These are phyloP conservation scores for Didymosphaeria variabile DNA, from an alignment of 2,329 filamentous ascomycete genomes.

Conservation along the genomic window DNA sequence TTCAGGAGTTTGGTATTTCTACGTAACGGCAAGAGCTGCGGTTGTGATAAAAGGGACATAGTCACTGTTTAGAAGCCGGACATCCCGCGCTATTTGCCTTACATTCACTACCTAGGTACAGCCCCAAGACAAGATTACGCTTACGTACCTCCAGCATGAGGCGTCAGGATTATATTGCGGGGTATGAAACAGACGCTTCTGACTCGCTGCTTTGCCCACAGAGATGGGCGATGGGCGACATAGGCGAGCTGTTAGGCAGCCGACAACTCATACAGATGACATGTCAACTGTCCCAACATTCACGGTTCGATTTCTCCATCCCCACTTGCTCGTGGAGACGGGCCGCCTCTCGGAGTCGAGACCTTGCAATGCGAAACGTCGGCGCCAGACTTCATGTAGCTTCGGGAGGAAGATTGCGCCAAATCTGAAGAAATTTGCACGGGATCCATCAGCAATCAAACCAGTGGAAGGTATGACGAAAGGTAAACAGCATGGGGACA, in stretches of 20 bases:
- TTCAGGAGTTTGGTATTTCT: background rate
- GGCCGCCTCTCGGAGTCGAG: background rate
- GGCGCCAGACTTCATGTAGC: slow-evolving; percentile 4
- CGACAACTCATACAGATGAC: background rate
- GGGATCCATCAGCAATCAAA: slow-evolving; percentile 12
- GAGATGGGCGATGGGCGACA: background rate
- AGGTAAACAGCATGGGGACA: background rate
- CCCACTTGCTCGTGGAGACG: background rate
- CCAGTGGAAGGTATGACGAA: background rate
- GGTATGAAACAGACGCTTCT: background rate
- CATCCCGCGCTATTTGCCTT: background rate
- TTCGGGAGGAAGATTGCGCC: slow-evolving; percentile 6
- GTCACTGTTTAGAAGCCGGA: background rate
- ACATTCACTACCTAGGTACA: background rate
- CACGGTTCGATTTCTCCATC: background rate
- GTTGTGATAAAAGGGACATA: background rate
- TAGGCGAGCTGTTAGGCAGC: slow-evolving; percentile 1
- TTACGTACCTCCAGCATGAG: slow-evolving; percentile 9
- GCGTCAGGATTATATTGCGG: slow-evolving; percentile 10
- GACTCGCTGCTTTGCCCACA: background rate
- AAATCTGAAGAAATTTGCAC: slow-evolving; percentile 8
- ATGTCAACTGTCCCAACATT: background rate
- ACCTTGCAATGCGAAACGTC: background rate
- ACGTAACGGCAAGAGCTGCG: background rate
- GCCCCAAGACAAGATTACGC: slow-evolving; percentile 1